Base-by-base conservation (phyloP, 2,329 filamentous ascomycete genomes). In the Hymenoscyphus salicellus region DNA sequence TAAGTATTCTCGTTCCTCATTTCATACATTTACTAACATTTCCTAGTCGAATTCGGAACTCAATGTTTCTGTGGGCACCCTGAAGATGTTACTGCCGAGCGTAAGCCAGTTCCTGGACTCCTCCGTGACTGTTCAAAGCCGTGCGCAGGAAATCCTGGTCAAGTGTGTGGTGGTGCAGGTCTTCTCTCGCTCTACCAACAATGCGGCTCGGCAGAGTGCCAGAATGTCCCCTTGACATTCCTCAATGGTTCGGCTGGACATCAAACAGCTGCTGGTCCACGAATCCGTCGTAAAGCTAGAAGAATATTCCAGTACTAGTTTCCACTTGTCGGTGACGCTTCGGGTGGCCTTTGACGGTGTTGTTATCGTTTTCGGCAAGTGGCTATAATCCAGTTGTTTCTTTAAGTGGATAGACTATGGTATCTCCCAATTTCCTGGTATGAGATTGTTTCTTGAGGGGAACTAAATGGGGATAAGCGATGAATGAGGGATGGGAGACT, bases 101-200 rank as follows among this genome's bases (percentile, higher is more conserved):
- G 71, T 7, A 63, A 65, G 7, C 61, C 66, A 11, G 68, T 65
- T 8, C 61, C 67, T 2, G 63, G 63, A 3, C 62, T 64, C n/a
- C 84, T 65, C 78, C 60, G 66, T 0, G 70, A 73, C 8, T 77
- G 76, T 59, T 70, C 65, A 32, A 58, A 60, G 43, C 58, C 63
- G n/a, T 70, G 68, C 55, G 20, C 38, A 69, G 69, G 63, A 6
- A 70, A 75, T 61, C 43, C 59, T 17, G 63, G 66, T 2, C 68
- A 76, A 61, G 67, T 69, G 38, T 77, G 75, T 60, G 75, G 76
- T 28, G 75, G 59, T 2, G 23, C 32, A 5, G 60, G 23, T 5
- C 43, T 66, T 16, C 61, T 66, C 23, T 66, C 65, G 10, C 62
- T 66, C 20, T 66, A 66, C 30, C 55, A 66, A n/a, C 62, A 60